phyloP scores from a whole-genome alignment of 371 early-diverging fungal genomes.

The Mortierella sp. region DNA sequence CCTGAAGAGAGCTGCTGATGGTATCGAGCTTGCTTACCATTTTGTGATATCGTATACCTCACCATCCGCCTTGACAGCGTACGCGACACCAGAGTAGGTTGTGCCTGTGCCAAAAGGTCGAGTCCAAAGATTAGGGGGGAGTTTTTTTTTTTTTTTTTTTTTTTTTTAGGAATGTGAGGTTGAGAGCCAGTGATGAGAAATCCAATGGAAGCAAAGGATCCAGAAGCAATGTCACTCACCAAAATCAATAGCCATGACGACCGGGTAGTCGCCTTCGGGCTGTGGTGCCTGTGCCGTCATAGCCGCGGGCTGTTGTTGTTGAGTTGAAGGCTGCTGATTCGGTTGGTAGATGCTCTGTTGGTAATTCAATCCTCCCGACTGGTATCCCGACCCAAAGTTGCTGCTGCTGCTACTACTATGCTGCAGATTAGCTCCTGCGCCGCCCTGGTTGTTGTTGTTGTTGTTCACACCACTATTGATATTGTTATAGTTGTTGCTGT shows the following conservation, averaged over 20 bases:
- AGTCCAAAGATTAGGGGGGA: too few relatives aligned
- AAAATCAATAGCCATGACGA: conserved; percentile 70
- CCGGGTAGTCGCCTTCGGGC: conserved; percentile 59
- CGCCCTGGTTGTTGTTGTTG: background rate
- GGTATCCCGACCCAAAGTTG: conserved; percentile 4
- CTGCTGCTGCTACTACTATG: background rate
- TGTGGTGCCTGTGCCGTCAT: conserved; percentile 31
- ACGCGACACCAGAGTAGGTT: conserved; percentile 69
- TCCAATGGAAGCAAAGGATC: background rate
- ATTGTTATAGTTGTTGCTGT: conserved; percentile 6
- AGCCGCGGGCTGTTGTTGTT: conserved; percentile 10
- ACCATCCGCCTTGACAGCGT: conserved; percentile 56
- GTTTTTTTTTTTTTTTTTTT: too few relatives aligned
- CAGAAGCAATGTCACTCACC: conserved; percentile 38
- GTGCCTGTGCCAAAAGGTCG: conserved; percentile 56
- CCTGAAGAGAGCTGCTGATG: background rate
- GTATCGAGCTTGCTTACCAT: conserved; percentile 33
- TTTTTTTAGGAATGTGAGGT: background rate
- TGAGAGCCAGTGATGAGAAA: background rate
- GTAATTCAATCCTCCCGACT: conserved; percentile 26
- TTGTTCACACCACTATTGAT: background rate
- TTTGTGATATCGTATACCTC: conserved; percentile 51
- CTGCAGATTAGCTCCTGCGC: conserved; percentile 11
- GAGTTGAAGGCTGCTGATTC: background rate
- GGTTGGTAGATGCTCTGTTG: conserved; percentile 35